phyloP scores from a whole-genome alignment of 495 filamentous ascomycete genomes.

The Sphaerosporella brunnea region DNA sequence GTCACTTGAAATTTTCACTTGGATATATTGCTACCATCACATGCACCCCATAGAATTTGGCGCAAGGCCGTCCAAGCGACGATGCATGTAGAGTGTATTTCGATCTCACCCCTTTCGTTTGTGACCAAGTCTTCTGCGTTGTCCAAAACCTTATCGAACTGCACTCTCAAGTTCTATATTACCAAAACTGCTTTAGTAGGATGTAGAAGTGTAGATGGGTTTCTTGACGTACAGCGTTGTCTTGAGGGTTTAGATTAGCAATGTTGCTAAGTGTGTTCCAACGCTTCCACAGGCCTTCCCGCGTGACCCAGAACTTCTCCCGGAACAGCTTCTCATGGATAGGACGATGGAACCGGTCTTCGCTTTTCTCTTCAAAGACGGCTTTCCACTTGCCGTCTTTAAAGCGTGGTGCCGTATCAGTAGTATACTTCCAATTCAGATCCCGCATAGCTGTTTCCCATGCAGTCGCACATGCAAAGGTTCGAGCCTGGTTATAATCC shows the following conservation, averaged over 20 bases:
- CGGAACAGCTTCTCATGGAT: slow-evolving; percentile 15
- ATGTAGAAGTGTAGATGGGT: too few species aligned
- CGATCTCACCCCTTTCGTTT: slow-evolving; percentile 38
- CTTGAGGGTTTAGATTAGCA: slow-evolving; percentile 34
- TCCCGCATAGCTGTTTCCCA: slow-evolving; percentile 41
- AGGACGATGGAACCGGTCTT: neutral
- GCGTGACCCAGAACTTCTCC: slow-evolving; percentile 33
- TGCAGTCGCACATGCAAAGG: slow-evolving; percentile 30
- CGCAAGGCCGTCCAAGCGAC: slow-evolving; percentile 34
- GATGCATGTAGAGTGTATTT: slow-evolving; percentile 37
- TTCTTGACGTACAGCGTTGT: slow-evolving; percentile 34
- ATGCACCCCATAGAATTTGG: too few species aligned
- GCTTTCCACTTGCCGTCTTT: neutral
- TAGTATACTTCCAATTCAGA: slow-evolving; percentile 31
- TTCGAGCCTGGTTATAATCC: slow-evolving; percentile 40
- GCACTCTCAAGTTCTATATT: slow-evolving; percentile 26
- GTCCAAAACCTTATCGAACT: slow-evolving; percentile 31
- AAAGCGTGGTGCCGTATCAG: slow-evolving; percentile 27
- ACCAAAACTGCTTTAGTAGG: too few species aligned
- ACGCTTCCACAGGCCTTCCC: slow-evolving; percentile 39
- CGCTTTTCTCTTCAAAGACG: neutral
- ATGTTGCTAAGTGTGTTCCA: slow-evolving; percentile 44
- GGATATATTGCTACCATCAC: too few species aligned
- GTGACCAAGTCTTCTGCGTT: slow-evolving; percentile 29
- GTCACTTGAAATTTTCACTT: too few species aligned